Evolutionary conservation across 2,329 filamentous ascomycete species (phyloP), one percentile per base, ranked within the genome.

Genomic region (Scolecobasidium constrictum): DNA sequence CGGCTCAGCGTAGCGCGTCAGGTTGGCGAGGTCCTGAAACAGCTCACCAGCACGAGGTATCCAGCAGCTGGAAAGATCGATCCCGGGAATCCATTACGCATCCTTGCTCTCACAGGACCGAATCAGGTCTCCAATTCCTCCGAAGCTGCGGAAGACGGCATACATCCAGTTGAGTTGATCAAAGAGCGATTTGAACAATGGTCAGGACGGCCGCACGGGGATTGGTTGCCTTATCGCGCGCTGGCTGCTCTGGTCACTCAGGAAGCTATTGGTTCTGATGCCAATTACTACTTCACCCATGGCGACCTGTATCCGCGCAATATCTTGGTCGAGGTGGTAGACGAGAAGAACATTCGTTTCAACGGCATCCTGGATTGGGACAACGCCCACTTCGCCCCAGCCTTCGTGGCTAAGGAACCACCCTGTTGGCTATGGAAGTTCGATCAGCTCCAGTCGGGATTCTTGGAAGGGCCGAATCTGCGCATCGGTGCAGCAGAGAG

Each of bases 341-440:
- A 50, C n/a, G 31, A 49, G 0, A 15, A 38, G 1, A 38, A 35
- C 13, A 22, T 51, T 3, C 19, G 42, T 4, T 50, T 56, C 6
- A 53, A 46, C 9, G 53, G 48, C 3, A 48, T 56, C 17, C 17
- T 57, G 3, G 52, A 53, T 39, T 55, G 52, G 51, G 52, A 54
- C 26, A 15, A 17, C 6, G 44, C 45, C 3, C 15, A 45, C n/a
- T 50, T 56, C 17, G 47, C 38, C 5, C 54, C 55, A 6, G 42
- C 44, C 21, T 52, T 54, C 17, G 19, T 50, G 20, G 38, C 40
- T 3, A 51, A 37, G 23, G 43, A 9, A 34, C 50, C 44, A 2
- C 55, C 50, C 7, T 47, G 41, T 5, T 55, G 46, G 43, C 22
- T 57, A 4, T 56, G 53, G 53, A 36, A 15, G 6, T 36, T 21